Percentiles rank a stretch among this genome's conserved stretches.
Evolutionary conservation across 257 asterid species (phyloP).

Genomic region (Solanum piurae): DNA sequence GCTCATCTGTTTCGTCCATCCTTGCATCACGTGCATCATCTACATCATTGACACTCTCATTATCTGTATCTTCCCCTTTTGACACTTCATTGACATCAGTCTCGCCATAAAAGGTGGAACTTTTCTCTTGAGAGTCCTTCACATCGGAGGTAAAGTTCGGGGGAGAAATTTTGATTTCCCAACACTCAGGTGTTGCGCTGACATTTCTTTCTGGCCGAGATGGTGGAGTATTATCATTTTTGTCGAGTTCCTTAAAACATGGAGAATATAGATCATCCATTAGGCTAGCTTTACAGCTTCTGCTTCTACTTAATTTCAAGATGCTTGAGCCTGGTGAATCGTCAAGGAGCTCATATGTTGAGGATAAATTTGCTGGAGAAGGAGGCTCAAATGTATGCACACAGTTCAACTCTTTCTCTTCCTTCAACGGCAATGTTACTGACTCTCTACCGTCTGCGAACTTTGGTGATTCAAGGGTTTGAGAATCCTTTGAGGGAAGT

Average conservation of each 20-base stretch:
- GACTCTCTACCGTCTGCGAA: conserved; percentile 13
- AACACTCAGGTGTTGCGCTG: conserved; percentile 14
- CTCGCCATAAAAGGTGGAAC: conserved; percentile 31
- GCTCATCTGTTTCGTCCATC: conserved; percentile 1
- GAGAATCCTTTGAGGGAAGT: conserved; percentile 10
- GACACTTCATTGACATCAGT: conserved; percentile 36
- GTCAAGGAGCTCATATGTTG: conserved; percentile 18
- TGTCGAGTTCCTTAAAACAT: conserved; percentile 25
- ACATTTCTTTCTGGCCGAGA: conserved; percentile 36
- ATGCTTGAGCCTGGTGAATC: conserved; percentile 20
- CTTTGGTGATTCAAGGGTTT: conserved; percentile 18
- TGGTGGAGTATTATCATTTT: conserved; percentile 32
- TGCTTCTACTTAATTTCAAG: conserved; percentile 44
- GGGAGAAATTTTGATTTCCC: conserved; percentile 34
- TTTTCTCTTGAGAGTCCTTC: conserved; percentile 29
- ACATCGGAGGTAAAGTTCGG: conserved; percentile 20
- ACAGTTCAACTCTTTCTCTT: conserved; percentile 36
- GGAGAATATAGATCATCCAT: conserved; percentile 28
- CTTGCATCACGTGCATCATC: conserved; percentile 13
- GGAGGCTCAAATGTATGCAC: conserved; percentile 20
- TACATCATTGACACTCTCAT: conserved; percentile 8
- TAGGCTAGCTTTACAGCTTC: conserved; percentile 64
- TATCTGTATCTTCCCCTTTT: conserved; percentile 14
- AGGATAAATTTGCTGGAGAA: conserved; percentile 26
- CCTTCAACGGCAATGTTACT: conserved; percentile 8